Base-by-base conservation (phyloP, 2,329 filamentous ascomycete species). In the Alternaria arborescens region DNA sequence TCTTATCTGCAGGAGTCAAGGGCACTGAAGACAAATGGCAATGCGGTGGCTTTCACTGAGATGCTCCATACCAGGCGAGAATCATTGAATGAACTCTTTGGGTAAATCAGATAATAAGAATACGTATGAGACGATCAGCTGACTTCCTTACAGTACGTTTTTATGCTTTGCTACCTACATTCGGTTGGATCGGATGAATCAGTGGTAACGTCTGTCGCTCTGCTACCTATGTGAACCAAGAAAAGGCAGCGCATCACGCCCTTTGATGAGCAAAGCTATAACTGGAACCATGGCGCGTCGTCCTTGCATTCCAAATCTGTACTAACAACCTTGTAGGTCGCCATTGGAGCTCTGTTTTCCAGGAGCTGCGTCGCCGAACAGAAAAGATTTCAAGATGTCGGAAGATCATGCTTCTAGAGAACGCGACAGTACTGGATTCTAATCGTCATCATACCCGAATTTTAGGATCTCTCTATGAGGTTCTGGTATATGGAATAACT, bases 391-490 rank as follows among this genome's bases (percentile, higher is more conserved):
- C n/a, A 5, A 8, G 0, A 18, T 6, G 10, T 20, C 8, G 5
- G 3, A 18, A 12, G 1, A 40, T 40, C n/a, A 20, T n/a, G 5
- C 8, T 40, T 5, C 36, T 40, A 5, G 36, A 40, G 5, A 40
- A 20, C n/a, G 8, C n/a, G 14, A 11, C 20, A 4, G 2, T 40
- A 40, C n/a, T 40, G n/a, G n/a, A 40, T 5, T 0, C 8, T 2
- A 5, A 18, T 5, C 8, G 4, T 1, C 5, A 5, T 8, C 0
- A 40, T 40, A 0, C 1, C 8, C 36, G n/a, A 16, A 0, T 2
- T 7, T 26, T 2, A 8, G 0, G 7, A 26, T 2, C 24, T 2
- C 0, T 26, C 24, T 26, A 26, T 26, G 24, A 26, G 24, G 24
- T 26, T 26, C 0, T 7, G 24, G 24, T 6, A 0, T 1, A 0